Evolutionary conservation across 257 asterid genomes (phyloP).

Genomic region (Solanum clarkiae): DNA sequence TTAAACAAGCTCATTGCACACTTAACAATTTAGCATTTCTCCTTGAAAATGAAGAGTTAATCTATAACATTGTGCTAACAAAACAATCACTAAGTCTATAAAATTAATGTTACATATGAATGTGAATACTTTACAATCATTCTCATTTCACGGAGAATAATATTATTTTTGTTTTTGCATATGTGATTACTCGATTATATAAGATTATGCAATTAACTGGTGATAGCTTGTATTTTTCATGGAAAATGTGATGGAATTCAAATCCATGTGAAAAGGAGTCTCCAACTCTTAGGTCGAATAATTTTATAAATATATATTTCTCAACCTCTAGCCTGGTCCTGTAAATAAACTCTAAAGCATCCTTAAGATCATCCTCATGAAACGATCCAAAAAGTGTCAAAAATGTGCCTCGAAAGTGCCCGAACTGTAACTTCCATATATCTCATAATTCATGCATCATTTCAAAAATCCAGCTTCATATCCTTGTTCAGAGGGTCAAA

Average conservation of each 20-base stretch:
- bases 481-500: no score
- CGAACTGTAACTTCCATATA: no score
- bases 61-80: neutral
- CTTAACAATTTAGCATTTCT: neutral
- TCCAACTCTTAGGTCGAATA: conserved; percentile 77
- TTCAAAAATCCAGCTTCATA: no score
- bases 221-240: conserved; percentile 81
- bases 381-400: no score
- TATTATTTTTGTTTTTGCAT: neutral
- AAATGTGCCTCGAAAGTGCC: no score
- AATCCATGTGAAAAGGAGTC: conserved; percentile 68
- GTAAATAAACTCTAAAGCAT: conserved; percentile 71
- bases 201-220: conserved; percentile 20
- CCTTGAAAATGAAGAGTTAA: neutral
- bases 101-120: neutral
- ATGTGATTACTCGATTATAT: no score
- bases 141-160: neutral
- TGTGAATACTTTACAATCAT: neutral
- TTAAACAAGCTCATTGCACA: no score
- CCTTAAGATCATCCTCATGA: conserved; percentile 68
- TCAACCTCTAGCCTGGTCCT: conserved; percentile 87
- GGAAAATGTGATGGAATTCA: conserved; percentile 55
- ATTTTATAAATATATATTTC: conserved; percentile 78
- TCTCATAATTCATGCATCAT: no score
- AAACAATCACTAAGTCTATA: neutral